A percentile compares a stretch with the other conserved stretches of the same genome.
Evolutionary conservation across 148 eudicot species (phyloP).

Genomic region (Polygonum maritimum): DNA sequence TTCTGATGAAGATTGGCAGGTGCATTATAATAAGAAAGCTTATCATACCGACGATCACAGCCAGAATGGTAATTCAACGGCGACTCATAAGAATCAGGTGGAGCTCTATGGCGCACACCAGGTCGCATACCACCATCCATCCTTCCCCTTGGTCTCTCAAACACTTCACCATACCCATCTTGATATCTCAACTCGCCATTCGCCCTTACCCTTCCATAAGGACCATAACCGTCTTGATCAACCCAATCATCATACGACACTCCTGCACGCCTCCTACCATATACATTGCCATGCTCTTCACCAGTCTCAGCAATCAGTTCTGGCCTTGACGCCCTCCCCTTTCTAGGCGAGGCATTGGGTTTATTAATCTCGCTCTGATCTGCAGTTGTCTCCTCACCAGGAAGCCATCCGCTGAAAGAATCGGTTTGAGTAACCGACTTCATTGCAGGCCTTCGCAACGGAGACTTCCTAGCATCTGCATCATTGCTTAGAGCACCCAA

Average conservation of each 20-base stretch:
- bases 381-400: constrained; percentile 10
- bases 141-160: constrained; percentile 11
- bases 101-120: constrained; percentile 20
- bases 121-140: constrained; percentile 1
- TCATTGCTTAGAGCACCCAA: background rate
- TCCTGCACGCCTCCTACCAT: constrained; percentile 14
- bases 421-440: background rate
- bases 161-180: constrained; percentile 18
- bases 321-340: constrained; percentile 8
- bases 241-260: constrained; percentile 13
- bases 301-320: constrained; percentile 20
- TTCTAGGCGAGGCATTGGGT: constrained; percentile 14
- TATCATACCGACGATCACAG: background rate
- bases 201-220: constrained; percentile 14
- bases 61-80: background rate
- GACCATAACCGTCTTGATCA: constrained; percentile 15
- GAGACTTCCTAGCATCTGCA: constrained; percentile 7
- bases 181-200: constrained; percentile 24
- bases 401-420: constrained; percentile 19
- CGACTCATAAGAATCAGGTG: constrained; percentile 16
- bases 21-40: constrained; percentile 16
- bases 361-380: constrained; percentile 9
- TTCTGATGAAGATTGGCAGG: constrained; percentile 21
- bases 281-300: constrained; percentile 18
- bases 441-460: constrained; percentile 8